Percentiles rank a stretch among this genome's conserved stretches.
These are phyloP conservation scores for Leishmania lainsoni DNA, from an alignment of 208 protist genomes.

Conservation along the genomic window DNA sequence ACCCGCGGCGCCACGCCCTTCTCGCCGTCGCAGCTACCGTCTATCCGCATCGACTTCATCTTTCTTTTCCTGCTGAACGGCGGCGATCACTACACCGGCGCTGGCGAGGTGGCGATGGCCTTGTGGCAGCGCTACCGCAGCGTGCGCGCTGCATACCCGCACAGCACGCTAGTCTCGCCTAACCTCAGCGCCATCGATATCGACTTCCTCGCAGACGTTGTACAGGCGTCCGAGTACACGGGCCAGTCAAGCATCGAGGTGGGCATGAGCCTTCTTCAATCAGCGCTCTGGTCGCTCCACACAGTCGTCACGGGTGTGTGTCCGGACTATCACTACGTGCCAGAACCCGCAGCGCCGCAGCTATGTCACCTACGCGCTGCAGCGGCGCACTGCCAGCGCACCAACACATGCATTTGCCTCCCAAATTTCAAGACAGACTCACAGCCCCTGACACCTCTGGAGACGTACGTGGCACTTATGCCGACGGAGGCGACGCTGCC, in stretches of 20 bases:
- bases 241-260: constrained; percentile 34
- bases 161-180: constrained; percentile 53
- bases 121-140: constrained; percentile 81
- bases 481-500: constrained; percentile 75
- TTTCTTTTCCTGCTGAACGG: constrained; percentile 90
- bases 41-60: constrained; percentile 82
- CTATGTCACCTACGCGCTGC: constrained; percentile 74
- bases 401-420: constrained; percentile 19
- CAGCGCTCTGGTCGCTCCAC: constrained; percentile 73
- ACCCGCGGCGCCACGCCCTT: constrained; percentile 41
- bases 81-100: constrained; percentile 84
- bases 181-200: constrained; percentile 56
- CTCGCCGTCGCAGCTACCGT: constrained; percentile 54
- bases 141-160: constrained; percentile 55
- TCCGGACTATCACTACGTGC: constrained; percentile 66
- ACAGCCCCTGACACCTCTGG: constrained; percentile 72
- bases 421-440: constrained; percentile 13
- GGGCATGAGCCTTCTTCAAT: constrained; percentile 64
- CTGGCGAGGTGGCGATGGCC: constrained; percentile 73
- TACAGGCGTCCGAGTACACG: constrained; percentile 70
- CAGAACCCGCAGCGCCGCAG: constrained; percentile 37
- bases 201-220: constrained; percentile 69
- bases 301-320: constrained; percentile 60
- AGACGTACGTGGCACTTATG: constrained; percentile 85
- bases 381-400: constrained; percentile 44